phyloP scores from a whole-genome alignment of 306 rosid genomes.

The Prunus salicina region DNA sequence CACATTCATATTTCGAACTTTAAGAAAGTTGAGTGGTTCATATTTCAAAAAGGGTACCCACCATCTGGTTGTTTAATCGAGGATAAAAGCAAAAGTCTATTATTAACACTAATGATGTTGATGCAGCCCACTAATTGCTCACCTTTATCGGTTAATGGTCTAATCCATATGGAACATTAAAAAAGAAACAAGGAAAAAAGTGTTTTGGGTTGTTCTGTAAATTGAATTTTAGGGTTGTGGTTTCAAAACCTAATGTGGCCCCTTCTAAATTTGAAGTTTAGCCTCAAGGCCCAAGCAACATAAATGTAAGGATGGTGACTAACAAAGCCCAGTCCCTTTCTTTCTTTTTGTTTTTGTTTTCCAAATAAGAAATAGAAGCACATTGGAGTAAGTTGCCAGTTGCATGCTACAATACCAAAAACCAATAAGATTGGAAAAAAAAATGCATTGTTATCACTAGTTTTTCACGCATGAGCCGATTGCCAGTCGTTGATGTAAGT shows the following conservation, averaged over 20 bases:
- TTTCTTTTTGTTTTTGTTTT: too few relatives aligned
- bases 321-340: background rate
- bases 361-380: too few relatives aligned
- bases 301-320: background rate
- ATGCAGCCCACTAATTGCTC: slow-evolving; percentile 36
- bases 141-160: slow-evolving; percentile 6
- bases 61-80: slow-evolving; percentile 3
- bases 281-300: background rate
- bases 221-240: background rate
- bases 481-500: too few relatives aligned
- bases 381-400: too few relatives aligned
- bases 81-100: slow-evolving; percentile 2
- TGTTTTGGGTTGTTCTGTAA: background rate
- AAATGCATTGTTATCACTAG: too few relatives aligned
- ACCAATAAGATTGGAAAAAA: too few relatives aligned
- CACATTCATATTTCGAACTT: slow-evolving; percentile 13
- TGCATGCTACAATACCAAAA: too few relatives aligned
- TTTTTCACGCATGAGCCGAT: too few relatives aligned
- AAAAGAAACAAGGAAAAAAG: background rate
- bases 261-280: background rate
- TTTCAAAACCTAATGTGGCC: background rate
- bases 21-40: slow-evolving; percentile 4
- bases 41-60: slow-evolving; percentile 5
- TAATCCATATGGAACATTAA: background rate
- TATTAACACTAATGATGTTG: slow-evolving; percentile 29